Evolutionary conservation across 345 rosid genomes (phyloP).

Genomic region (Lepidium africanum): DNA sequence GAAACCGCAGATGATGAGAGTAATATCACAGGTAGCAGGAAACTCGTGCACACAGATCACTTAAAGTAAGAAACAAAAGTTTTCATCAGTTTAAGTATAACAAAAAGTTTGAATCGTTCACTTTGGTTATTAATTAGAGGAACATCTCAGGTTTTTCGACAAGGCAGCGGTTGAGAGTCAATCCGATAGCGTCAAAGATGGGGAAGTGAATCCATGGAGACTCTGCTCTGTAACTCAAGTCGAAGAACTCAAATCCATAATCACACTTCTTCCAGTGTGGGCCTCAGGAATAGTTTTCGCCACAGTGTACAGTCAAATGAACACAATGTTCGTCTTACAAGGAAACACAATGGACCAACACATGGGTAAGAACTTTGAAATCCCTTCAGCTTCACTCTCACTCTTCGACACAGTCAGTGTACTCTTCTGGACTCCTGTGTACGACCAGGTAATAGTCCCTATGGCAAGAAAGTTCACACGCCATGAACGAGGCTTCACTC

Average conservation of each 20-base stretch:
- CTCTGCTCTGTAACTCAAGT: constrained; percentile 91
- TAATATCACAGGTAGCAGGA: constrained; percentile 72
- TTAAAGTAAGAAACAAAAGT: constrained; percentile 37
- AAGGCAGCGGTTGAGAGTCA: constrained; percentile 79
- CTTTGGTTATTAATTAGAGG: background rate
- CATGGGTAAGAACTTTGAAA: constrained; percentile 64
- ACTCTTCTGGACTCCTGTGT: constrained; percentile 81
- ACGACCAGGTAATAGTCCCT: constrained; percentile 65
- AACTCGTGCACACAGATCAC: constrained; percentile 64
- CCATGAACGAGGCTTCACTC: constrained; percentile 80
- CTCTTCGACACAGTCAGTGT: constrained; percentile 81
- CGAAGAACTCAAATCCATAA: constrained; percentile 78
- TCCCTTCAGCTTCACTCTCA: constrained; percentile 93
- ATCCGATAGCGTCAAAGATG: constrained; percentile 41
- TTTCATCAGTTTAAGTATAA: background rate
- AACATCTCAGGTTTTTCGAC: constrained; percentile 61
- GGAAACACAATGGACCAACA: constrained; percentile 89
- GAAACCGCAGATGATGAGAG: constrained; percentile 65
- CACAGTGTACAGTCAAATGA: constrained; percentile 85
- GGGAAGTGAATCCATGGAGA: constrained; percentile 50
- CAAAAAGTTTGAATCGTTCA: background rate
- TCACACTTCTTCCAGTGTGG: constrained; percentile 79
- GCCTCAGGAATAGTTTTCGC: constrained; percentile 85
- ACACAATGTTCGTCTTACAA: constrained; percentile 84
- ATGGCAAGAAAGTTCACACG: constrained; percentile 65